Base-by-base conservation (phyloP, 2,329 filamentous ascomycete species). In the Stagonosporopsis vannaccii region DNA sequence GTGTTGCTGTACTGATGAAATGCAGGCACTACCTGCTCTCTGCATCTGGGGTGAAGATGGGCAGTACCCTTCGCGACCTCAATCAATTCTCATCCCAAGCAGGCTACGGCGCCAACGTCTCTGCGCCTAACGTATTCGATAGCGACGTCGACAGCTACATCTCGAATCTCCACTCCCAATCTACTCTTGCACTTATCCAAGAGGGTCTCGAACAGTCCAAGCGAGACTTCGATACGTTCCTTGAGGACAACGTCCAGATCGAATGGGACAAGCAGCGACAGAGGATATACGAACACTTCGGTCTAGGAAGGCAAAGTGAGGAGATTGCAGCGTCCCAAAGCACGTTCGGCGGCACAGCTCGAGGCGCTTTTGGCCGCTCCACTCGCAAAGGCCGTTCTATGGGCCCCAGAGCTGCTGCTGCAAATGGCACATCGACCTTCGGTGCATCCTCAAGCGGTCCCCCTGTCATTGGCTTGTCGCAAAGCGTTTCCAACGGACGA, bases 261-360 rank as follows among this genome's bases (percentile, higher is more conserved):
- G 92, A 98, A 75, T 98, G 95, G 93, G 93, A 97, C 67, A 89
- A 90, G 15, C 94, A 98, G 79, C 89, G 94, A 60, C 91, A 90
- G 76, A 88, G 88, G 63, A 97, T 99, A 62, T 98, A 97, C 77
- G 88, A 97, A 70, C 95, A 99, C 77, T 98, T 99, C 75, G 95
- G 95, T 13, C 89, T 99, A 15, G 82, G 80, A 39, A 80, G 77
- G 60, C 79, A 74, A 61, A 74, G 70, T 44, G 76, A 77, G 49
- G 75, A 77, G 20, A 65, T 75, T 61, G 72, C 71, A 19, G 72
- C 71, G 28, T 72, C 70, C 6, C 70, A 75, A 28, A 75, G 73
- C 51, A 72, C 72, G 17, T 74, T 74, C 53, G 68, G 66, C 46
- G 64, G 44, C 57, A 69, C 68, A 23, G 66, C 70, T 42, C 74